Percentiles rank a stretch among this genome's conserved stretches.
phyloP scores from a whole-genome alignment of 805 yeast genomes.

The Pichia thaimueangensis region DNA sequence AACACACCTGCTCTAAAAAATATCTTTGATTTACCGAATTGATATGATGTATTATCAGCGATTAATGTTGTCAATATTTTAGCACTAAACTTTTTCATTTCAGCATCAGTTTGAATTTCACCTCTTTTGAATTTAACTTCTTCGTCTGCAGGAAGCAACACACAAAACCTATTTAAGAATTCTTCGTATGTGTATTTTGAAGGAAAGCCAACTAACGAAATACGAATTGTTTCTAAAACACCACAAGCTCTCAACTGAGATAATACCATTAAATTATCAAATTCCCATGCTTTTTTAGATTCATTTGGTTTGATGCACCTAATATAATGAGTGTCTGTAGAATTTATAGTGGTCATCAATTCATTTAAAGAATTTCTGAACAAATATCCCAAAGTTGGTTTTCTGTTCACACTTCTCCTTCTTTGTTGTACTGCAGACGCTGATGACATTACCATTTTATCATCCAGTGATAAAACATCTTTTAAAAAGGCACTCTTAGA shows the following conservation, averaged over 20 bases:
- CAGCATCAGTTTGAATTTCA: conserved; percentile 41
- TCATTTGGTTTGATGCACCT: conserved; percentile 97
- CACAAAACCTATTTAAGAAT: conserved; percentile 81
- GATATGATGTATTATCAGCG: conserved; percentile 62
- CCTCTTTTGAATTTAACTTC: conserved; percentile 56
- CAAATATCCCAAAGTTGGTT: conserved; percentile 91
- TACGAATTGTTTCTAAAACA: conserved; percentile 91
- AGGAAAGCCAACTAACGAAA: conserved; percentile 98
- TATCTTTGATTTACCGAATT: conserved; percentile 86
- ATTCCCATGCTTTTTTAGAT: conserved; percentile 88
- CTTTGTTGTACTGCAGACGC: conserved; percentile 11
- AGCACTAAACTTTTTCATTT: conserved; percentile 59
- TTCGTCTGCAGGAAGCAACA: conserved; percentile 61
- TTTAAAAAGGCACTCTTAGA: conserved; percentile 63
- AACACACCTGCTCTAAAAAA: conserved; percentile 96
- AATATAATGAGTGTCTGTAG: conserved; percentile 92
- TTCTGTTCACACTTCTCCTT: conserved; percentile 37
- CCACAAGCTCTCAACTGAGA: conserved; percentile 97
- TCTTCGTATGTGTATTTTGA: conserved; percentile 92
- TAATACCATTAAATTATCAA: conserved; percentile 89
- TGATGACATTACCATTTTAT: conserved; percentile 32
- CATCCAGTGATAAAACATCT: conserved; percentile 59
- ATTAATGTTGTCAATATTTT: conserved; percentile 59
- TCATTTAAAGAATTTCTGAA: conserved; percentile 89
- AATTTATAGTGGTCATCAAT: conserved; percentile 84